Evolutionary conservation across 2,329 filamentous ascomycete genomes (phyloP), one percentile per base, ranked within the genome.

Genomic region (Tolypocladium sp.): DNA sequence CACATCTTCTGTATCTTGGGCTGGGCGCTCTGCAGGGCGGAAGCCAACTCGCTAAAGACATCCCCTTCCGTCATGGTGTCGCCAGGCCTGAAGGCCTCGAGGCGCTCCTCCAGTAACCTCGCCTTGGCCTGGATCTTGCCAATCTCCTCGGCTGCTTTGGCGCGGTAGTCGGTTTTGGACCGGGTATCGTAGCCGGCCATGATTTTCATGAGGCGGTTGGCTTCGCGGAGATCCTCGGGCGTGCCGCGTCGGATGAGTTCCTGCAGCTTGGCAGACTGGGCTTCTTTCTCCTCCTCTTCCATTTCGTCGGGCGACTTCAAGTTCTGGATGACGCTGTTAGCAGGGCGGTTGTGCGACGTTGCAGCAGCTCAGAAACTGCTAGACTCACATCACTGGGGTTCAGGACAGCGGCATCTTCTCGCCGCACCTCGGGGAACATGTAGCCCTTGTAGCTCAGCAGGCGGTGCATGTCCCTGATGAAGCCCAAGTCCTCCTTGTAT

Each of bases 1-100:
- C 93, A 97, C 93, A 99, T 99, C 76, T 91, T 97, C 72, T 97
- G 93, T 64, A 99, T 97, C 78, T 99, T 99, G 10, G 94, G 94
- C 68, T 99, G 94, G 2, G 94, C 94, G 69, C 89, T 97, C 72
- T 91, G 90, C 53, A 99, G 80, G 12, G 94, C 87, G 63, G 89
- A 88, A 6, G 92, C 92, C 58, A 99, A 82, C 78, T 99, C 94
- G 79, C 92, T 83, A 65, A 85, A 88, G 25, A 88, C 85, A 61
- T 88, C 85, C 15, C 84, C 83, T 22, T 87, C 84, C 25, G 75
- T 71, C 76, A 97, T 89, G 60, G 82, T 84, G 67, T 97, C 93
- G 51, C 92, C 93, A 0, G 87, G 83, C 68, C 88, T 84, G 73
- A 95, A 91, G 33, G 86, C 87, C 66, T 93, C 90, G 57, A 99